Evolutionary conservation across 345 rosid genomes (phyloP), one percentile per base, ranked within the genome.

Genomic region (Angophora floribunda): DNA sequence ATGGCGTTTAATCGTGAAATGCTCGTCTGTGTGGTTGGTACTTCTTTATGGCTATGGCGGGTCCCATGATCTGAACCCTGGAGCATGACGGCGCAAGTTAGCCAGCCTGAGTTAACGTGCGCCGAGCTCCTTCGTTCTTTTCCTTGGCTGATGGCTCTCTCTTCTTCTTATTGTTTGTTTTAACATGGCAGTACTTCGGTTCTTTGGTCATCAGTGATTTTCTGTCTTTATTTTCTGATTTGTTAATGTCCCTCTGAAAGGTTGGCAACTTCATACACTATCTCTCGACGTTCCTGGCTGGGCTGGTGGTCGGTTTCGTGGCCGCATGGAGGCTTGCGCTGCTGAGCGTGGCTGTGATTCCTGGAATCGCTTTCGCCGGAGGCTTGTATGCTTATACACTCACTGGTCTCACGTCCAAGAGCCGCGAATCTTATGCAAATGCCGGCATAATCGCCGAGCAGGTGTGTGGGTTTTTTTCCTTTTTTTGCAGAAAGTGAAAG

Each of bases 331-430:
- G 92, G 94, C 91, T 98, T 88, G 99, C 99, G 80, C 88, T 98
- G 92, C 92, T 98, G 50, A 96, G 99, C 91, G 95, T 98, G 86
- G 99, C 99, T 45, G 97, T 98, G 85, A 98, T 98, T 85, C 99
- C 99, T 12, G 99, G 99, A 80, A 98, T 98, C 41, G 99, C 99
- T 82, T 98, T 98, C 86, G 99, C 99, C 30, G 99, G 99, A 9
- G 99, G 99, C 52, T 94, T 98, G 85, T 98, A 98, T 89, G 99
- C 99, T 22, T 97, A 98, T 57, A 98, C 99, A 9, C 96, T 98
- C 89, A 98, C 99, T 9, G 99, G 99, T 53, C 96, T 98, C 82
- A 97, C 99, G 3, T 96, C 99, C 17, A 98, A 98, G 91, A 97
- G 99, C 94, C 96, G 99, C 51, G 98, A 98, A 89, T 98, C 99